Conservation (phyloP, 106 monocot species). For the Dioscorea zingiberensis region DNA sequence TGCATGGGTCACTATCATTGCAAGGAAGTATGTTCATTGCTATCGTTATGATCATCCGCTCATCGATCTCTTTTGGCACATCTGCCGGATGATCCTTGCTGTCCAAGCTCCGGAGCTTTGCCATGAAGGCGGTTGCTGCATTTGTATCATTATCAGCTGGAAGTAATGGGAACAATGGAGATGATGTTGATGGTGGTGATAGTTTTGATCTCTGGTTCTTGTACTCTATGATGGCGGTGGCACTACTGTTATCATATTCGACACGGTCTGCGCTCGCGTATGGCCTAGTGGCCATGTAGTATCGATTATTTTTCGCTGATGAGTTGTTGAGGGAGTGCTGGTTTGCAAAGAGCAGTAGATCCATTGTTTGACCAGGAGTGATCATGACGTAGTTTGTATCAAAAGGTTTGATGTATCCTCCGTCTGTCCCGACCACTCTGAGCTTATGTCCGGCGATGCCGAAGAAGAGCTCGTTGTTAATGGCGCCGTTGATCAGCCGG, state of each 20-base stretch:
- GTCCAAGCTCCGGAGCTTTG: conserved; percentile 23
- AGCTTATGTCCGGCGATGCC: conserved; percentile 33
- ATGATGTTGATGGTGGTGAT: too few relatives aligned
- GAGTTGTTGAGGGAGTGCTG: conserved; percentile 8
- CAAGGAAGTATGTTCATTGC: conserved; percentile 28
- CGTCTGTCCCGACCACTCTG: conserved; percentile 52
- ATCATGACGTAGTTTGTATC: conserved; percentile 44
- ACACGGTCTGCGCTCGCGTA: too few relatives aligned
- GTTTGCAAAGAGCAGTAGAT: conserved; percentile 36
- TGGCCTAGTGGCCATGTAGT: conserved; percentile 18
- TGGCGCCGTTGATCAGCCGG: conserved; percentile 41
- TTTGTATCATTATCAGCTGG: conserved; percentile 26
- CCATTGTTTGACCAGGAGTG: conserved; percentile 53
- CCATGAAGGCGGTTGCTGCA: conserved; percentile 26
- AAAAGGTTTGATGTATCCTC: conserved; percentile 48
- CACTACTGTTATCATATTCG: conserved; percentile 18
- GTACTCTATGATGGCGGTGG: conserved; percentile 46
- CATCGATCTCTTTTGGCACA: conserved; percentile 29
- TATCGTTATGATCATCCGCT: conserved; percentile 22
- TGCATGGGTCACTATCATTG: neutral
- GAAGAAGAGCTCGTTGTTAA: conserved; percentile 58
- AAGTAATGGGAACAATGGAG: conserved; percentile 14
- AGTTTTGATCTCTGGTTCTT: neutral
- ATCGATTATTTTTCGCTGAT: conserved; percentile 5
- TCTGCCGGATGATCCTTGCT: conserved; percentile 15